Evolutionary conservation across 2,329 filamentous ascomycete genomes (phyloP), one percentile per base, ranked within the genome.

Genomic region (Ophiocordyceps camponoti-rufipedis): DNA sequence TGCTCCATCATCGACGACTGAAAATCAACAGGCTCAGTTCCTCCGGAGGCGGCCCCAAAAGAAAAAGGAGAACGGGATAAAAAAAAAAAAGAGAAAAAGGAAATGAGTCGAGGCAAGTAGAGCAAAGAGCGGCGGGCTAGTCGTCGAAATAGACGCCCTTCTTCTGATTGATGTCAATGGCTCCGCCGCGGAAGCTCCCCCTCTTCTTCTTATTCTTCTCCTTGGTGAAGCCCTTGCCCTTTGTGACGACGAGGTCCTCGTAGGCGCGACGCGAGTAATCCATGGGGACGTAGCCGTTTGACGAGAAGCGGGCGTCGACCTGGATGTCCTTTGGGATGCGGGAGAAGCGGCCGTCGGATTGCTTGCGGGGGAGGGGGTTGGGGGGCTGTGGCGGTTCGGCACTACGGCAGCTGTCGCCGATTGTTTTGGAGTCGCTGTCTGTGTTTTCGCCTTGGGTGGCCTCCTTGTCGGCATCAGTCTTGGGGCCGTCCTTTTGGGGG

Each of bases 131-230:
- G 14, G 35, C 18, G 8, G 14, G 55, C 66, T 75, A 94, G 56
- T 94, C 85, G 2, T 95, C 87, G 63, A 98, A 98, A 68, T 94
- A 95, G 68, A 94, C 83, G 48, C 85, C 82, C 65, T 89, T 88
- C 51, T 82, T 82, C 18, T 80, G 78, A 13, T 72, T 66, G 45
- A 89, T 83, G 59, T 98, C 88, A 56, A 98, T 94, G 45, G 74
- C 65, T 7, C 91, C 91, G 41, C 91, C 91, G 43, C 83, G 79
- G 71, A 94, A 98, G 52, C 82, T 85, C 44, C 91, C 91, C 54
- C 79, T 74, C 73, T 87, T 88, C 74, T 87, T 91, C 73, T 98
- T 98, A 68, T 98, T 98, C 79, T 98, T 98, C 70, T 96, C 91
- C 71, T 98, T 98, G 48, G 89, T 96, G 66, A 98, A 98, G 4